Evolutionary conservation across 2,329 filamentous ascomycete species (phyloP), one percentile per base, ranked within the genome.

Genomic region (Raffaelea arxii): DNA sequence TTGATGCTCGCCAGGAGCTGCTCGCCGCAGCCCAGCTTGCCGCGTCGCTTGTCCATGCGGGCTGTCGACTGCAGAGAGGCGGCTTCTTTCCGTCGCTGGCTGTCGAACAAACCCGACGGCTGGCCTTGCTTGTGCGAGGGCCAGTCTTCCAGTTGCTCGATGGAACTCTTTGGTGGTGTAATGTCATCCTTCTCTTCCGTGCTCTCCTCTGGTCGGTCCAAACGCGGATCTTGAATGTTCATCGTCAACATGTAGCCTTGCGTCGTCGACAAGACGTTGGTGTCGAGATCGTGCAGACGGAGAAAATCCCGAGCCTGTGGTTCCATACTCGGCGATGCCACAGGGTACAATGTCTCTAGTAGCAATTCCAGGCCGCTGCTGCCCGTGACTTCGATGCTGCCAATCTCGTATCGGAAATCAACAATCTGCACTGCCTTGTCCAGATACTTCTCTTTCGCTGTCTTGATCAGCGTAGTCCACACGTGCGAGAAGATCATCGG

Each of bases 321-420:
- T 39, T 62, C 58, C 25, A 51, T 47, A 2, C 19, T 49, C 1
- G 59, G 58, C 9, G 59, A 57, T 23, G 66, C 49, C 46, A 72
- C 75, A 1, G 76, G 70, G 40, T 74, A 75, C 7, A 97, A 66
- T 10, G 86, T 73, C 22, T 81, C 77, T 11, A 86, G 68, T 2
- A 98, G 67, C 3, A 84, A 72, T 62, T 96, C 89, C 2, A 84
- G 88, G 4, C 89, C 85, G 7, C 78, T 84, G 12, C 90, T 89
- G 65, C 64, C 77, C 0, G 69, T 72, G 16, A 80, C 56, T 43
- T 78, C 74, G 41, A 80, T 72, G 56, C 75, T 77, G 32, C 77
- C 77, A 39, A 80, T 69, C 54, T 88, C 81, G 49, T 80, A 85
- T 0, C 84, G 77, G 27, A 86, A 59, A 55, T 88, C 84, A 54